Evolutionary conservation across 1,284 basidiomycete species (phyloP).

Genomic region (Vanrija sp.): DNA sequence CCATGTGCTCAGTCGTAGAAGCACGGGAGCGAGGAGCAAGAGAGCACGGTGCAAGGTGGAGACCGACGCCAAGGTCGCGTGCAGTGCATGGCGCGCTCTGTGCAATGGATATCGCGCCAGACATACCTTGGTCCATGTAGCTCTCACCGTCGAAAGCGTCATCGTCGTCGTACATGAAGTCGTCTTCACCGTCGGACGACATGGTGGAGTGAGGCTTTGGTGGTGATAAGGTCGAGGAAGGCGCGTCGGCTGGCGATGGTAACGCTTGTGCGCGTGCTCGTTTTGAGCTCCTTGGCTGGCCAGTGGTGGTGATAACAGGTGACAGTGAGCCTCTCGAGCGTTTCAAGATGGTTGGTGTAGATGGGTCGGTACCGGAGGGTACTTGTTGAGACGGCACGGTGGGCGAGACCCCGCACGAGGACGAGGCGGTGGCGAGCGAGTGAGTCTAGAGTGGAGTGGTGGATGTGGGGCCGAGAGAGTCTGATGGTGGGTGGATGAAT

Average conservation of each 20-base stretch:
- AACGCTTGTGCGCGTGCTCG: neutral
- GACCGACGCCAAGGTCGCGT: neutral
- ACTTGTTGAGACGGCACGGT: slow-evolving; percentile 13
- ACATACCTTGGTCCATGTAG: slow-evolving; percentile 30
- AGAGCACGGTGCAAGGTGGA: neutral
- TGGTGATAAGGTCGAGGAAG: neutral
- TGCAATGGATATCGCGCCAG: no score
- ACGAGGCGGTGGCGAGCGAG: no score
- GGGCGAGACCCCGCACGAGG: neutral
- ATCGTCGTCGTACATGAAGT: slow-evolving; percentile 38
- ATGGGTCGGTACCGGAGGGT: slow-evolving; percentile 9
- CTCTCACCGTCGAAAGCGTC: slow-evolving; percentile 39
- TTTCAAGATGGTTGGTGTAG: neutral
- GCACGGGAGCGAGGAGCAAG: neutral
- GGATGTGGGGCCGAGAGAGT: neutral
- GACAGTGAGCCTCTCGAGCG: no score
- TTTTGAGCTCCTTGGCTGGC: neutral
- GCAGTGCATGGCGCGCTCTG: neutral
- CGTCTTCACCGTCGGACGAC: slow-evolving; percentile 47
- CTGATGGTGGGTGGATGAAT: neutral
- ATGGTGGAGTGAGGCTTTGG: slow-evolving; percentile 20
- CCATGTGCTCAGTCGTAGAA: neutral
- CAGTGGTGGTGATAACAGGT: neutral
- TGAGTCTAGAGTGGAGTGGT: neutral
- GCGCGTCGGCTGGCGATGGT: neutral